Evolutionary conservation across 176 grass and related monocot genomes (phyloP), one percentile per base, ranked within the genome.

Genomic region (Zea mays): DNA sequence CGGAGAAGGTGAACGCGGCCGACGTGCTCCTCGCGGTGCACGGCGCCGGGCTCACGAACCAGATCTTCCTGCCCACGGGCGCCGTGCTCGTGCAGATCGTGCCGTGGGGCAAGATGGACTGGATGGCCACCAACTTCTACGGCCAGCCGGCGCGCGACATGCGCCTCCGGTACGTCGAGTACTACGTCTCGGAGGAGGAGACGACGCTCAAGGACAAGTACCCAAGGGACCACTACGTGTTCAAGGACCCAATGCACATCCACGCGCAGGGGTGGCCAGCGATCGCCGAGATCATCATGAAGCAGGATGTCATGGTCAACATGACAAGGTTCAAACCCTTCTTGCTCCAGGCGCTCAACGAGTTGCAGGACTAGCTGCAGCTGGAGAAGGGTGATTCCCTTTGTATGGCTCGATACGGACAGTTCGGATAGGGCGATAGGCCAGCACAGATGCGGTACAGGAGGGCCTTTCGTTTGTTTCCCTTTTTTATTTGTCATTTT

Each of bases 81-180:
- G 90, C 88, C 20, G 91, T 93, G 42, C 67, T 97, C 37, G 48
- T 97, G 37, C 90, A 97, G 86, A 69, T 94, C 4, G 86, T 94
- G 45, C 92, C 92, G 8, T 94, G 88, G 92, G 92, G 92, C 10
- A 90, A 90, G 76, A 88, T 94, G 88, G 92, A 94, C 39, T 88
- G 92, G 85, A 85, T 90, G 79, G 85, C 92, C 0, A 90, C 75
- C 57, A 84, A 86, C 46, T 88, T 89, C 58, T 91, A 89, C 33
- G 92, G 88, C 1, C 76, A 91, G 34, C 86, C 86, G 13, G 89
- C 89, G 46, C 66, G 49, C 16, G 92, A 89, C 64, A 95, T 97
- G 94, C 79, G 81, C 38, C 91, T 97, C 5, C 85, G 83, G 7
- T 97, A 97, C 49, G 86, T 97, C 4, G 91, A 93, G 75, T 97